Conservation (phyloP, 1,284 basidiomycete species). For the Tetrapyrgos nigripes region DNA sequence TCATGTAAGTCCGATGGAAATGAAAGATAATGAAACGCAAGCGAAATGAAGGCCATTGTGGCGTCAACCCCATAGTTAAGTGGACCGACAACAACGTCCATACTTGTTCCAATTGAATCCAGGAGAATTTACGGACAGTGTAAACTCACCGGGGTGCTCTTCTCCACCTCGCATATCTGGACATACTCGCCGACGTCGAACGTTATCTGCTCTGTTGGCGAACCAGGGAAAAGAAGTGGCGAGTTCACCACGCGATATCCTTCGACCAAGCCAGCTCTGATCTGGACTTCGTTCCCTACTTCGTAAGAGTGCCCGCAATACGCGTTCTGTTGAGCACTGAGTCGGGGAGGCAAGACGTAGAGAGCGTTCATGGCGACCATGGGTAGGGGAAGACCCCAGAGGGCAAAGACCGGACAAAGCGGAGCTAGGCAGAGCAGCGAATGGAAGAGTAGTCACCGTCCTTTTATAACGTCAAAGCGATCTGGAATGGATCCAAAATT, state of each 20-base stretch:
- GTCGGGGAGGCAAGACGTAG: not conserved
- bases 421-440: too few species aligned
- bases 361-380: not conserved
- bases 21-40: too few species aligned
- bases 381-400: not conserved
- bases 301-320: not conserved
- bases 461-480: too few species aligned
- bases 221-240: not conserved
- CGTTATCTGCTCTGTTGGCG: not conserved
- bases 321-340: not conserved
- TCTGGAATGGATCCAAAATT: too few species aligned
- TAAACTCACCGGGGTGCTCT: not conserved
- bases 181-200: not conserved
- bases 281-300: not conserved
- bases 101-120: too few species aligned
- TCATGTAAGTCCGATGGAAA: too few species aligned
- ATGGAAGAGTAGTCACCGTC: too few species aligned
- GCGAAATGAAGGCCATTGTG: not conserved
- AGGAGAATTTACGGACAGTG: not conserved
- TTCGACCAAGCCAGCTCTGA: not conserved
- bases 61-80: not conserved
- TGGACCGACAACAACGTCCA: not conserved
- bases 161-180: not conserved
- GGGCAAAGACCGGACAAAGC: not conserved
- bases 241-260: not conserved